These are phyloP conservation scores for Nitzschia sp. DNA, from an alignment of 108 stramenopile genomes.

Conservation along the genomic window DNA sequence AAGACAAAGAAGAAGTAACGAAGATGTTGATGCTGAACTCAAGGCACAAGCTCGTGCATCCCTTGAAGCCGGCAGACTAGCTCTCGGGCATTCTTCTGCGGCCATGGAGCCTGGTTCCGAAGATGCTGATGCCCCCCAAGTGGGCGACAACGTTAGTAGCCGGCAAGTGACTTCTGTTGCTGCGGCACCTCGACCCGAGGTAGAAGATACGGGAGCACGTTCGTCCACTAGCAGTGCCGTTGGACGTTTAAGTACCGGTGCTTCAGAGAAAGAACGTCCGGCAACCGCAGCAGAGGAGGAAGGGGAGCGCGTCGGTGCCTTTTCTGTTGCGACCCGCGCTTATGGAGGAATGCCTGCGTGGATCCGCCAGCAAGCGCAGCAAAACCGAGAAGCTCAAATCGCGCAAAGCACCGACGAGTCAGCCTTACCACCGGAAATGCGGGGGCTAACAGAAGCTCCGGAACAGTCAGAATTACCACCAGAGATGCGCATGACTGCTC, in stretches of 20 bases:
- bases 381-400: background rate
- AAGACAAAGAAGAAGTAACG: background rate
- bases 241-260: background rate
- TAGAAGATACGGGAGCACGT: background rate
- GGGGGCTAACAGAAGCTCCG: background rate
- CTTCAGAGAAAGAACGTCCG: background rate
- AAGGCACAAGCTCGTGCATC: background rate
- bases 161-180: background rate
- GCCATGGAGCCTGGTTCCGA: background rate
- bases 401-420: background rate
- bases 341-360: constrained; percentile 2
- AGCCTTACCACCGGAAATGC: constrained; percentile 1
- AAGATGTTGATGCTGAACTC: background rate
- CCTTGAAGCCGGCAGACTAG: background rate
- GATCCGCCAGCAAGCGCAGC: background rate
- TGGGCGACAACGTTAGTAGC: background rate
- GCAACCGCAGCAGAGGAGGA: background rate
- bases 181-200: background rate
- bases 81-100: too few relatives aligned
- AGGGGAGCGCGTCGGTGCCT: background rate
- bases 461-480: background rate
- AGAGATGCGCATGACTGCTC: background rate
- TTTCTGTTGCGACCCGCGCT: background rate
- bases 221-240: background rate
- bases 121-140: background rate